A percentile compares a stretch with the other conserved stretches of the same genome.
phyloP scores from a whole-genome alignment of 2,329 filamentous ascomycete species.

The Neurospora sp. region DNA sequence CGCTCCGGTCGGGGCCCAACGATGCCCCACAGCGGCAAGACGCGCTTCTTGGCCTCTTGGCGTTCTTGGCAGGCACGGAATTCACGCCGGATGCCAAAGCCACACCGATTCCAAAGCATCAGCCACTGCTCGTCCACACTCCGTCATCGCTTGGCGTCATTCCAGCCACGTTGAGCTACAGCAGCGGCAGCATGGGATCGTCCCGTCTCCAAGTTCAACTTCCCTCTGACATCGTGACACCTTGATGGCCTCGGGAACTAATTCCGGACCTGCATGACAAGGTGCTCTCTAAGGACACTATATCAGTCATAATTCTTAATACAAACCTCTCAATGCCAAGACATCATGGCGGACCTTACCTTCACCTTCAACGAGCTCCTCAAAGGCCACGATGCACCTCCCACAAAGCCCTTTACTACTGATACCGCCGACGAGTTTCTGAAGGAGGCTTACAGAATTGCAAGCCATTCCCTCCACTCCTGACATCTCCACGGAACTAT shows the following conservation, averaged over 20 bases:
- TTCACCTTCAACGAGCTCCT: conserved; percentile 60
- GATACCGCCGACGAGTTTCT: conserved; percentile 73
- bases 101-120: neutral
- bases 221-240: neutral
- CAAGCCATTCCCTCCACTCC: conserved; percentile 31
- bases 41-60: neutral
- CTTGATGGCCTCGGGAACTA: neutral
- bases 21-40: neutral
- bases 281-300: neutral
- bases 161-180: neutral
- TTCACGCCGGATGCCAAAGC: neutral
- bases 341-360: conserved; percentile 52
- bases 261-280: neutral
- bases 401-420: conserved; percentile 34
- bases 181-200: neutral
- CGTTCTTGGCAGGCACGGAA: neutral
- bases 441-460: conserved; percentile 89
- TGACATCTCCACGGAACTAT: too few relatives aligned
- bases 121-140: neutral
- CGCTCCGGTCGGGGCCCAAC: neutral
- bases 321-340: neutral
- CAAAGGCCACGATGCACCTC: conserved; percentile 44
- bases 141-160: neutral
- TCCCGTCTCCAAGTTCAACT: neutral
- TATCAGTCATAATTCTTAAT: neutral